Evolutionary conservation across 2,329 filamentous ascomycete species (phyloP).

Genomic region (Thelonectria blattea): DNA sequence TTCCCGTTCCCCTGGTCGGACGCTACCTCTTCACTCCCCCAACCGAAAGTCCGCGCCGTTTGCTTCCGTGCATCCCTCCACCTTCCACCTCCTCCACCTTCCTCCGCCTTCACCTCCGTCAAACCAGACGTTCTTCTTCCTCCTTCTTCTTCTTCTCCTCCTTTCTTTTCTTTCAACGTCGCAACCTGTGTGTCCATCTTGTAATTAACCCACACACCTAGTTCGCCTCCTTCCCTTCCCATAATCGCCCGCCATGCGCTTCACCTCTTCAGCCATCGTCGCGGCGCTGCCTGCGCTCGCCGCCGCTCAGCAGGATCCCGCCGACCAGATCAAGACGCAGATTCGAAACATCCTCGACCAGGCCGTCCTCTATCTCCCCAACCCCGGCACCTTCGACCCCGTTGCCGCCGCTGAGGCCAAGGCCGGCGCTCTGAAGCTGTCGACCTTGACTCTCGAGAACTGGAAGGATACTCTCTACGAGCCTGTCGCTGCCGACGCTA

Average conservation of each 20-base stretch:
- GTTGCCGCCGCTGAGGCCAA: conserved; percentile 51
- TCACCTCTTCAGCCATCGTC: conserved; percentile 57
- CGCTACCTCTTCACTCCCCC: conserved; percentile 9
- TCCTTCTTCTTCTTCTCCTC: conserved; percentile 16
- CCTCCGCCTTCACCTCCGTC: conserved; percentile 14
- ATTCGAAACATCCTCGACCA: conserved; percentile 70
- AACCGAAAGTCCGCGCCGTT: conserved; percentile 12
- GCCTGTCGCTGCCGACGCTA: conserved; percentile 63
- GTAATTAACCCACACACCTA: conserved; percentile 13
- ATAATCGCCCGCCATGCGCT: conserved; percentile 55
- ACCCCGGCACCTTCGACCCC: conserved; percentile 50
- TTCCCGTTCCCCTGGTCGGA: neutral
- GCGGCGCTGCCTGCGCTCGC: conserved; percentile 63
- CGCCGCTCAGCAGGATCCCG: conserved; percentile 58
- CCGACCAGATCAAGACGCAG: conserved; percentile 66
- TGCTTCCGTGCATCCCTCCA: conserved; percentile 12
- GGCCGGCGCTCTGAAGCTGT: conserved; percentile 51
- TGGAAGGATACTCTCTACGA: conserved; percentile 73
- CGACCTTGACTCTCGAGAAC: conserved; percentile 67
- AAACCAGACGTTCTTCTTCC: neutral
- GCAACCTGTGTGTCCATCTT: conserved; percentile 13
- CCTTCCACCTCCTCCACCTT: neutral
- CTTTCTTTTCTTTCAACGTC: conserved; percentile 18
- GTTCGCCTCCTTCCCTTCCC: neutral
- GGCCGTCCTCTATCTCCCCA: conserved; percentile 59